A percentile compares a stretch with the other conserved stretches of the same genome.
These are phyloP conservation scores for Pseudonitzschia pungens DNA, from an alignment of 108 stramenopile genomes.

Conservation along the genomic window DNA sequence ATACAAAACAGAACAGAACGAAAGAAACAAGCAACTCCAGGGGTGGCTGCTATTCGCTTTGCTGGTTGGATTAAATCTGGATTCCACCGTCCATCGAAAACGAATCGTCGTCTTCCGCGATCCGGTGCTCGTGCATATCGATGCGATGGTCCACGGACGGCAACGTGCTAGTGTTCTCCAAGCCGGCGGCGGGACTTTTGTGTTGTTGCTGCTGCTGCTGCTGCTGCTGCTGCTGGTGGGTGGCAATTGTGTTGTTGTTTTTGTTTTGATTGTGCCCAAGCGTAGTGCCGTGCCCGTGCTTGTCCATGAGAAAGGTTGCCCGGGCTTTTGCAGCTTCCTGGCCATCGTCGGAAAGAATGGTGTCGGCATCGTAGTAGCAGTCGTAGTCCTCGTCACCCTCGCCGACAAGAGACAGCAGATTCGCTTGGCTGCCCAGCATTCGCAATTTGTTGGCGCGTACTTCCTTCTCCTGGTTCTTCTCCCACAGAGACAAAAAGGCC, in stretches of 20 bases:
- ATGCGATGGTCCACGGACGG: background rate
- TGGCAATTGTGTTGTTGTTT: background rate
- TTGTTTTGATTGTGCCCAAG: too few species aligned
- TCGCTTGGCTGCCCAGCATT: constrained; percentile 21
- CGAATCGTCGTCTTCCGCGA: background rate
- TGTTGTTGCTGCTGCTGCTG: background rate
- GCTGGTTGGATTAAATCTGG: background rate
- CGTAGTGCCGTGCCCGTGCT: constrained; percentile 14
- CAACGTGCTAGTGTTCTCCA: background rate
- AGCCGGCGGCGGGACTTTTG: too few species aligned
- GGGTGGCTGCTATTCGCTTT: background rate
- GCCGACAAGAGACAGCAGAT: background rate
- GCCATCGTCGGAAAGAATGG: background rate
- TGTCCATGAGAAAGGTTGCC: constrained; percentile 17
- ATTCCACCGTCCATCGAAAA: background rate
- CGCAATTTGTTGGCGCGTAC: constrained; percentile 20
- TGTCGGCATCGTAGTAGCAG: background rate
- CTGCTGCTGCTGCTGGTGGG: background rate
- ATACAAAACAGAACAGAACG: too few species aligned
- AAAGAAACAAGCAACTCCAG: too few species aligned
- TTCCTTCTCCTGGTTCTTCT: constrained; percentile 31
- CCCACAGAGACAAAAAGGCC: constrained; percentile 53
- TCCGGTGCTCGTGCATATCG: background rate
- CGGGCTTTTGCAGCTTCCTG: constrained; percentile 11
- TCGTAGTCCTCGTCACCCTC: background rate